Percentiles rank a stretch among this genome's conserved stretches.
Evolutionary conservation across 768 basidiomycete species (phyloP).

Genomic region (Rhizopogon vesiculosus): DNA sequence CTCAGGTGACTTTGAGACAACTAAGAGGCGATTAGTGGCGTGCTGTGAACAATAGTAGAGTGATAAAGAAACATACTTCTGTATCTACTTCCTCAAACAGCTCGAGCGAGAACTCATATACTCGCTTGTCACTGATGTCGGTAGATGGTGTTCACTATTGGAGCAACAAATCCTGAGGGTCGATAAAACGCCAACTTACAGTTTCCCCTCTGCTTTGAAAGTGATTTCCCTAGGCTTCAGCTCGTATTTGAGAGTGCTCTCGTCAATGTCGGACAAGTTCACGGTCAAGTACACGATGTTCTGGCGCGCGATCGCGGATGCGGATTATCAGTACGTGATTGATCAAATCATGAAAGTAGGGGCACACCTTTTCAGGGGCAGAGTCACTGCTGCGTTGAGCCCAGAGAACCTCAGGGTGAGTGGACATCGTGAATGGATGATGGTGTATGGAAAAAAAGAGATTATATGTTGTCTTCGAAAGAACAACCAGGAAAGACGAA

Average conservation of each 20-base stretch:
- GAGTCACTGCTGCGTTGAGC: slow-evolving; percentile 81
- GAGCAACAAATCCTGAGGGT: background rate
- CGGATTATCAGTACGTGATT: background rate
- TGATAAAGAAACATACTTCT: slow-evolving; percentile 44
- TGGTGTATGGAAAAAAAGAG: slow-evolving; percentile 3
- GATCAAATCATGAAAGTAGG: background rate
- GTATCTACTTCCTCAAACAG: slow-evolving; percentile 73
- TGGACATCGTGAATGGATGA: slow-evolving; percentile 29
- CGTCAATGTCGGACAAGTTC: slow-evolving; percentile 72
- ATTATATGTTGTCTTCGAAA: slow-evolving; percentile 10
- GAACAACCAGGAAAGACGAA: slow-evolving; percentile 28
- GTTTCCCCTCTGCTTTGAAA: slow-evolving; percentile 62
- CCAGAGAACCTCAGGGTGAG: slow-evolving; percentile 90
- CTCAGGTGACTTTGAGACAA: slow-evolving; percentile 56
- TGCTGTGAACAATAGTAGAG: slow-evolving; percentile 4
- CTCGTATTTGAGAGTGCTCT: slow-evolving; percentile 51
- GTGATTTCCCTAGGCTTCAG: slow-evolving; percentile 53
- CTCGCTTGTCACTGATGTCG: slow-evolving; percentile 41
- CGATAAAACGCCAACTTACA: slow-evolving; percentile 37
- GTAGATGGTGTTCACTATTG: slow-evolving; percentile 4
- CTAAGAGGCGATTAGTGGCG: slow-evolving; percentile 27
- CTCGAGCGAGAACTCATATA: slow-evolving; percentile 73
- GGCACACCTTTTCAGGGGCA: slow-evolving; percentile 60
- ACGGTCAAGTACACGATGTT: slow-evolving; percentile 85
- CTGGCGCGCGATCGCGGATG: slow-evolving; percentile 35